Percentiles rank a stretch among this genome's conserved stretches.
These are phyloP conservation scores for Urochloa ruziziensis DNA, from an alignment of 176 grass and related monocot species.

Conservation along the genomic window DNA sequence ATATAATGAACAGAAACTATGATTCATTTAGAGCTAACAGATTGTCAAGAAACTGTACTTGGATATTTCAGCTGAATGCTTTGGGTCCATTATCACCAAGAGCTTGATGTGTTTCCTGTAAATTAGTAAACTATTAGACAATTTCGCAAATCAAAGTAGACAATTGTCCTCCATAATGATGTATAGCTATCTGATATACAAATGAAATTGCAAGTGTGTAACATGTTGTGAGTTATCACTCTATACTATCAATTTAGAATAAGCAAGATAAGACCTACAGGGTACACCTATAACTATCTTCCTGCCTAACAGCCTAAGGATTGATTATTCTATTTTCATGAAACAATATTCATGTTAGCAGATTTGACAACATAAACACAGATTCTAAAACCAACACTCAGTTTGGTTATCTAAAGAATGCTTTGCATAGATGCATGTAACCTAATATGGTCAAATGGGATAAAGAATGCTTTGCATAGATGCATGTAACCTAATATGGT, in stretches of 20 bases:
- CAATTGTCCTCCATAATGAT: neutral
- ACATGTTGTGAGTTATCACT: neutral
- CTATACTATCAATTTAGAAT: neutral
- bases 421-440: neutral
- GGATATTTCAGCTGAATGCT: slow-evolving; percentile 65
- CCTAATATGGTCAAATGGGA: neutral
- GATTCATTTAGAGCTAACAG: slow-evolving; percentile 1
- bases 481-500: neutral
- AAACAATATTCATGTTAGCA: too few species aligned
- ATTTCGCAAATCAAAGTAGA: neutral
- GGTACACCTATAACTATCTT: neutral
- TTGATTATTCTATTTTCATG: too few species aligned
- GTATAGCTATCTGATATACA: neutral
- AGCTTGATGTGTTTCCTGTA: slow-evolving; percentile 33
- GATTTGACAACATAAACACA: too few species aligned
- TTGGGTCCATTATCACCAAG: slow-evolving; percentile 60
- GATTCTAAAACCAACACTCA: neutral
- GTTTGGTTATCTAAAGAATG: neutral
- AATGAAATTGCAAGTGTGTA: neutral
- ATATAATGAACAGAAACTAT: slow-evolving; percentile 8
- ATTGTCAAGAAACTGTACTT: slow-evolving; percentile 36
- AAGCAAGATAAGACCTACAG: neutral
- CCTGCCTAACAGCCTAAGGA: too few species aligned
- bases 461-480: neutral
- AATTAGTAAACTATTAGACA: slow-evolving; percentile 15